These are phyloP conservation scores for Murraya paniculata DNA, from an alignment of 345 rosid genomes.

Conservation along the genomic window DNA sequence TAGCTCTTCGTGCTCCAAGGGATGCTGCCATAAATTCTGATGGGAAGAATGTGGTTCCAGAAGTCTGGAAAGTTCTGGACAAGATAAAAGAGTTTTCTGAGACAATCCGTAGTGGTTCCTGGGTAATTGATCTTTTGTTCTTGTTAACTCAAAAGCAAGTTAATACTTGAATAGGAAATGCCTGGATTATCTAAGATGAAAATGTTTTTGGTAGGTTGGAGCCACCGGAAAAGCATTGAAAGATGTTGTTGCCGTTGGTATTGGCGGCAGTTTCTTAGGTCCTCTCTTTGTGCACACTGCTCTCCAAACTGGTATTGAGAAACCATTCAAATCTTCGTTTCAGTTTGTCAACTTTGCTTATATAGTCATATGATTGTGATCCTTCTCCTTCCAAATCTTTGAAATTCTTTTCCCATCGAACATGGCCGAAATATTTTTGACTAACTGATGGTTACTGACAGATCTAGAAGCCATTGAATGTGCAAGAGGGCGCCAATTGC, in stretches of 20 bases:
- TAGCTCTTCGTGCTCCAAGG: conserved; percentile 88
- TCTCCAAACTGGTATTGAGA: conserved; percentile 76
- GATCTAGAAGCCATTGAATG: conserved; percentile 73
- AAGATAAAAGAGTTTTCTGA: conserved; percentile 88
- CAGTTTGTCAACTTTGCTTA: not conserved
- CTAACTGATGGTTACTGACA: conserved; percentile 35
- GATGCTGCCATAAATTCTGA: conserved; percentile 70
- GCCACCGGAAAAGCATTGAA: conserved; percentile 86
- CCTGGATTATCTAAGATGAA: conserved; percentile 12
- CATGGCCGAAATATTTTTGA: not conserved
- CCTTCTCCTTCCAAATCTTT: conserved; percentile 11
- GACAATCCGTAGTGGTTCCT: conserved; percentile 77
- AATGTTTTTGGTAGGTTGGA: conserved; percentile 66
- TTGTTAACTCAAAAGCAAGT: conserved; percentile 9
- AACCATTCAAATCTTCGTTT: conserved; percentile 3
- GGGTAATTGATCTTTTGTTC: conserved; percentile 49
- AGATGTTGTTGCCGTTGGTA: conserved; percentile 86
- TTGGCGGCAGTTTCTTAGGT: conserved; percentile 98
- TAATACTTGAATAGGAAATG: not conserved
- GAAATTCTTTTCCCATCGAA: conserved; percentile 12
- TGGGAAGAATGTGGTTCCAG: conserved; percentile 87
- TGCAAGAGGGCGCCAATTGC: conserved; percentile 82
- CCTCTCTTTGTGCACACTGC: conserved; percentile 95
- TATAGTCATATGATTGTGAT: not conserved
- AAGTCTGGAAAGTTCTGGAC: conserved; percentile 89